Evolutionary conservation across 2,329 filamentous ascomycete genomes (phyloP).

Genomic region (Orbilia oligospora): DNA sequence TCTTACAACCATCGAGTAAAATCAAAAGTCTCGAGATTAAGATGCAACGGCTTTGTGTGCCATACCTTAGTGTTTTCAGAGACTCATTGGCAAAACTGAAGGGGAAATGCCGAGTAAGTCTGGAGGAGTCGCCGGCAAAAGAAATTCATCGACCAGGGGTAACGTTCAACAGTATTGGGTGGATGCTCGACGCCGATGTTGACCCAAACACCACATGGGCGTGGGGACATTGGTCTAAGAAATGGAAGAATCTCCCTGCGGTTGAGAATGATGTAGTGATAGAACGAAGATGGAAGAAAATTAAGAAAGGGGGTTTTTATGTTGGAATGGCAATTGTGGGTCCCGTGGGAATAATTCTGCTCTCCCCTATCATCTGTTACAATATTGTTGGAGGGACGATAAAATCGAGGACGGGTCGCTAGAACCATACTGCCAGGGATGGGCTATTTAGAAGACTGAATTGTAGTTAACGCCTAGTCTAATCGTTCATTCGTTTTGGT

Average conservation of each 20-base stretch:
- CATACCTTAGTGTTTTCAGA: constrained; percentile 26
- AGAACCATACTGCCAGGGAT: no score
- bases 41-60: constrained; percentile 23
- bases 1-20: constrained; percentile 1
- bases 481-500: no score
- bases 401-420: not conserved
- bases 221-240: constrained; percentile 18
- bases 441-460: no score
- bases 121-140: not conserved
- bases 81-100: constrained; percentile 3
- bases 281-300: not conserved
- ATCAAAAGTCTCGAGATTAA: constrained; percentile 18
- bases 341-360: not conserved
- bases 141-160: not conserved
- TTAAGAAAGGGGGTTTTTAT: not conserved
- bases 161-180: constrained; percentile 18
- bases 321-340: not conserved
- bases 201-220: constrained; percentile 26
- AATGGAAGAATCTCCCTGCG: not conserved
- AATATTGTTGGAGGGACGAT: not conserved
- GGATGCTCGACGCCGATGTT: constrained; percentile 27
- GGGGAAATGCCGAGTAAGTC: not conserved
- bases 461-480: no score
- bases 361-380: not conserved
- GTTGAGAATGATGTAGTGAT: not conserved